Evolutionary conservation across 495 filamentous ascomycete genomes (phyloP), one percentile per base, ranked within the genome.

Genomic region (Trypethelium eluteriae): DNA sequence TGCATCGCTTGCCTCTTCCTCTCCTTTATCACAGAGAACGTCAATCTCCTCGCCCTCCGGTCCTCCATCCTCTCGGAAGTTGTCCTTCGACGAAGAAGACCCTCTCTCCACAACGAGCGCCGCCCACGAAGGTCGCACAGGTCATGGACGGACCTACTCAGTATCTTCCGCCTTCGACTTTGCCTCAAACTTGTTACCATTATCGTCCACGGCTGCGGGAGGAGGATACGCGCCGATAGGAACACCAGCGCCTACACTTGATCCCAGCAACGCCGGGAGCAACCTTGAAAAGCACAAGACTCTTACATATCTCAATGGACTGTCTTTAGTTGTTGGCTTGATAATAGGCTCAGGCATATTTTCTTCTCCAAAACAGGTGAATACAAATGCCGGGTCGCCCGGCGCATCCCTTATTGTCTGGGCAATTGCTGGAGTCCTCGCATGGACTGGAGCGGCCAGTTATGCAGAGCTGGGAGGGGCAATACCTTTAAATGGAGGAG

Each of bases 331-430:
- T 18, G 84, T 98, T 10, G 93, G 95, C 5, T 73, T 98, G 61
- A 94, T 97, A 74, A 98, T 98, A 70, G 94, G 94, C n/a, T 93
- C 90, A 18, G 94, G 94, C 2, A 97, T 98, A 72, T 98, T 98
- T 78, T 93, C 91, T 10, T 93, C 91, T 38, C 94, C 94, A 0
- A 91, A 89, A 68, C 92, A 96, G 77, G 95, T 98, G 70, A 96
- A 96, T 73, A 82, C 83, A 64, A 93, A 96, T 76, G 92, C 88
- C 36, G 95, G 95, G 35, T 96, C 93, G 38, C 93, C 93, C 2
- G 94, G 94, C 4, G 93, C 92, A 61, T 87, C 92, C 6, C 79
- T 98, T 64, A 84, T 98, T 25, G 86, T 96, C 5, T 98, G 94
- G 94, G 81, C 82, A 3, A 84, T 98, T 50, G 94, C 95, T 2